These are phyloP conservation scores for Alternaria sp. DNA, from an alignment of 2,329 filamentous ascomycete species.

Conservation along the genomic window DNA sequence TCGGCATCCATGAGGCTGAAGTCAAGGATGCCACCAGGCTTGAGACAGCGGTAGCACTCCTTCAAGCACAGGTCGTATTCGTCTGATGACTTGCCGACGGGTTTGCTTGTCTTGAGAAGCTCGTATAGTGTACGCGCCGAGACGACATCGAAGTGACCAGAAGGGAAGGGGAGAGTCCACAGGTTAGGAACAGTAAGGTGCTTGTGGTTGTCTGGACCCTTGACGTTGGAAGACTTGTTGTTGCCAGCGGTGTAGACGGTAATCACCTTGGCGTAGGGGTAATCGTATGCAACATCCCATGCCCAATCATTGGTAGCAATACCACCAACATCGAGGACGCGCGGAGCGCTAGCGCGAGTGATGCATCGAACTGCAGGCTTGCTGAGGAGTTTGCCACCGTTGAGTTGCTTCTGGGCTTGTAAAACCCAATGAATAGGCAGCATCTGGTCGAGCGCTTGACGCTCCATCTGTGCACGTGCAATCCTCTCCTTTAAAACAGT, in stretches of 20 bases:
- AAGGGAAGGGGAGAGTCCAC: conserved; percentile 83
- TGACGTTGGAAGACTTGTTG: conserved; percentile 59
- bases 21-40: conserved; percentile 91
- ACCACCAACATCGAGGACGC: conserved; percentile 86
- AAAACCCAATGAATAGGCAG: conserved; percentile 68
- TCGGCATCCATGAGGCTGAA: conserved; percentile 91
- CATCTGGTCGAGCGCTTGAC: conserved; percentile 78
- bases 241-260: conserved; percentile 73
- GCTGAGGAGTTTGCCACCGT: conserved; percentile 67
- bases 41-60: conserved; percentile 90
- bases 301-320: conserved; percentile 91
- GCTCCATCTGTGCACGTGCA: conserved; percentile 72
- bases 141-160: conserved; percentile 88
- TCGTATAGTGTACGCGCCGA: conserved; percentile 88
- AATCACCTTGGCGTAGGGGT: conserved; percentile 84
- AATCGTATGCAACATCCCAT: conserved; percentile 89
- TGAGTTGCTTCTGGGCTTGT: conserved; percentile 67
- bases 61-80: conserved; percentile 87
- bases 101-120: conserved; percentile 74
- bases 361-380: conserved; percentile 54
- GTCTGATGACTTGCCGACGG: conserved; percentile 62
- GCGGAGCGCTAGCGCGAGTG: conserved; percentile 69
- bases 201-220: conserved; percentile 86
- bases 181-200: conserved; percentile 80
- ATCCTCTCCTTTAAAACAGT: conserved; percentile 69